Conservation (phyloP, 2,329 filamentous ascomycete species). For the Fonsecaea multimorphosa region DNA sequence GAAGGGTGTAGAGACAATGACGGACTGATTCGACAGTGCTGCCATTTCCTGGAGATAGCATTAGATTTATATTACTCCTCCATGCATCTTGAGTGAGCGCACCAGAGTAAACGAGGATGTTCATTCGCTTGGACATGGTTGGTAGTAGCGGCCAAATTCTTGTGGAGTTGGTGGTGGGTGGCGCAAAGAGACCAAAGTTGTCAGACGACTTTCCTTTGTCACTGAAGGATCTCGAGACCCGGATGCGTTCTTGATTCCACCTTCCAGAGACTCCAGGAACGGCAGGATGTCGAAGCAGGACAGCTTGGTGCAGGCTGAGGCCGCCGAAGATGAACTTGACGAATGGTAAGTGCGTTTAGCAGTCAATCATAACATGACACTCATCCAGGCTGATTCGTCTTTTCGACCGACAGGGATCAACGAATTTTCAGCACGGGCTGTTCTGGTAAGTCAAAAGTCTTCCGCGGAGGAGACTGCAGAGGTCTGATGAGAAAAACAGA, state of each 20-base stretch:
- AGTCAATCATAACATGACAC: conserved; percentile 16
- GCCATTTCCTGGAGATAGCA: conserved; percentile 69
- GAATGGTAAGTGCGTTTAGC: conserved; percentile 72
- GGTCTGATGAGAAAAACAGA: conserved; percentile 57
- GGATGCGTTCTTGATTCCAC: conserved; percentile 23
- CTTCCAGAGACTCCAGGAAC: conserved; percentile 10
- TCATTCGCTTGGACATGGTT: conserved; percentile 74
- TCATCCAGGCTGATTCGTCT: background rate
- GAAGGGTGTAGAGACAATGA: conserved; percentile 85
- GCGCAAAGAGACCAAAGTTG: background rate
- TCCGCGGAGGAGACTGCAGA: conserved; percentile 1
- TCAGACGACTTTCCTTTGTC: conserved; percentile 12
- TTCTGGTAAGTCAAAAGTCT: conserved; percentile 59
- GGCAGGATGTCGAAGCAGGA: conserved; percentile 64
- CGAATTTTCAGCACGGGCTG: conserved; percentile 97
- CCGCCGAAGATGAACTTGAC: conserved; percentile 86
- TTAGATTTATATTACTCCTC: conserved; percentile 43
- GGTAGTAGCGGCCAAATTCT: conserved; percentile 16
- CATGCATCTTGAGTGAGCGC: conserved; percentile 44
- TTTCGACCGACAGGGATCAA: conserved; percentile 75
- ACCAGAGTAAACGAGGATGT: conserved; percentile 94
- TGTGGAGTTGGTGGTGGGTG: conserved; percentile 8
- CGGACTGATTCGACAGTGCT: conserved; percentile 86
- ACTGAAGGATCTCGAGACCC: conserved; percentile 4
- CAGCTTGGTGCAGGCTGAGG: conserved; percentile 51